phyloP scores from a whole-genome alignment of 1,139 yeast genomes.

The Pneumocystis sp. region DNA sequence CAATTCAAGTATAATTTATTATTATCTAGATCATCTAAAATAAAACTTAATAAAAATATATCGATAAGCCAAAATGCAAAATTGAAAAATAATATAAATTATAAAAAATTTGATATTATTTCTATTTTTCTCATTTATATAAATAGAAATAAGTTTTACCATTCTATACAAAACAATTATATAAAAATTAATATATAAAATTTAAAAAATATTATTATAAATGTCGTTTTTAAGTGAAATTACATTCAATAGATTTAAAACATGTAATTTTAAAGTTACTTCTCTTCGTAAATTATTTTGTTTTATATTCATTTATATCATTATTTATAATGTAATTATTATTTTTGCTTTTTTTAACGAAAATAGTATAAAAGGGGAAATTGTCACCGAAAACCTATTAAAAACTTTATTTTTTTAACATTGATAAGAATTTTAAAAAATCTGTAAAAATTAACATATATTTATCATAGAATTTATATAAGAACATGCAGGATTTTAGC shows the following conservation, averaged over 20 bases:
- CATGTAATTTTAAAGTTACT: neutral
- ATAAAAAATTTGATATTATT: no score
- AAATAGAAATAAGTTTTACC: neutral
- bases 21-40: no score
- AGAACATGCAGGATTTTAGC: neutral
- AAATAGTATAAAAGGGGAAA: neutral
- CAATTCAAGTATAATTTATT: no score
- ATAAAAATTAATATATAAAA: neutral
- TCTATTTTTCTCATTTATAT: neutral
- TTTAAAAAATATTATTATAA: neutral
- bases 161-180: neutral
- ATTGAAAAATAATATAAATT: no score
- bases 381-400: neutral
- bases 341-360: neutral
- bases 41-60: no score
- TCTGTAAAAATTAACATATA: neutral
- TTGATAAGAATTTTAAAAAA: neutral
- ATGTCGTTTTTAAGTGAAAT: neutral
- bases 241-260: neutral
- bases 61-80: no score
- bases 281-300: neutral
- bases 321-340: neutral
- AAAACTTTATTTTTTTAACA: neutral
- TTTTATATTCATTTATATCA: neutral
- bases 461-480: neutral